phyloP scores from a whole-genome alignment of 2,329 filamentous ascomycete species.

The Chrysoporthe austroafricana region DNA sequence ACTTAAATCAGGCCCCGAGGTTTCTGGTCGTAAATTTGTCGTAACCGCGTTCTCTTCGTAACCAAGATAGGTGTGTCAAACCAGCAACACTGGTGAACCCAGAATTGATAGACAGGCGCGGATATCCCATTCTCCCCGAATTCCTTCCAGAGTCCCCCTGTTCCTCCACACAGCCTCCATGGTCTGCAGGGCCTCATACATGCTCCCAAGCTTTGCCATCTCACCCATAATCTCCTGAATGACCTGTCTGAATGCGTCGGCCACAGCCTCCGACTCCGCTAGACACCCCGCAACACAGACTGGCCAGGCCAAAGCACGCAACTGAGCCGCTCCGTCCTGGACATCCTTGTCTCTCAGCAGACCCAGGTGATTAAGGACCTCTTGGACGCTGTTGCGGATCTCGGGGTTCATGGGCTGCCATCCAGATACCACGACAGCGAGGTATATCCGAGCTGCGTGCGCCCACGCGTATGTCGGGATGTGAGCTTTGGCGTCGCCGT shows the following conservation, averaged over 20 bases:
- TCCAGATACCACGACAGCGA: constrained; percentile 52
- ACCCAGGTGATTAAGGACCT: constrained; percentile 12
- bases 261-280: constrained; percentile 40
- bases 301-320: constrained; percentile 42
- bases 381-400: constrained; percentile 38
- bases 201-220: constrained; percentile 50
- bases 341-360: constrained; percentile 13
- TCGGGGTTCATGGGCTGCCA: constrained; percentile 54
- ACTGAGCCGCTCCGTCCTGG: constrained; percentile 29
- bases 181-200: constrained; percentile 47
- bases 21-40: too few species aligned
- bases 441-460: constrained; percentile 51
- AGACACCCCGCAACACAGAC: constrained; percentile 43
- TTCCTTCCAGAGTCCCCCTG: neutral
- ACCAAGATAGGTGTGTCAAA: neutral
- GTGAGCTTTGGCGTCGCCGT: neutral
- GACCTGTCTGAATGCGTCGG: constrained; percentile 35
- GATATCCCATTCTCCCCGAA: neutral
- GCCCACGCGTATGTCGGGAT: constrained; percentile 42
- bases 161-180: constrained; percentile 51
- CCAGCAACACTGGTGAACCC: neutral
- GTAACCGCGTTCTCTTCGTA: too few species aligned
- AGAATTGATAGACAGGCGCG: neutral
- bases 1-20: too few species aligned
- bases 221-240: constrained; percentile 47